Conservation (phyloP, 768 basidiomycete species). For the Bullera alba region DNA sequence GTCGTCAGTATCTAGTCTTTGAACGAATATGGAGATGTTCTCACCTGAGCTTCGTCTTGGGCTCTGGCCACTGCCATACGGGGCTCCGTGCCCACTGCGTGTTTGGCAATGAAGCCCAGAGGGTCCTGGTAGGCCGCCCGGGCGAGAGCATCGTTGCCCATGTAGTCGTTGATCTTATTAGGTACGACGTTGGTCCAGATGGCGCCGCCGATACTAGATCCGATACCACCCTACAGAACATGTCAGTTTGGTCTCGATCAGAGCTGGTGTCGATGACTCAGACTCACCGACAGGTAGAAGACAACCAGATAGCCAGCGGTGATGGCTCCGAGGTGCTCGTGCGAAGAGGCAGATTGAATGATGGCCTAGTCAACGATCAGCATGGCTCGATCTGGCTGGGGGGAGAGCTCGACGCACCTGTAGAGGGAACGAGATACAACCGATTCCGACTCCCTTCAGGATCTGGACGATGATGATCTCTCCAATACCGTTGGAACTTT, state of each 20-base stretch:
- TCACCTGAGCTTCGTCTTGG: conserved; percentile 43
- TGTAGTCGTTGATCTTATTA: conserved; percentile 22
- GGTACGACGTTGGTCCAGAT: conserved; percentile 45
- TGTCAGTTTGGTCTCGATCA: conserved; percentile 1
- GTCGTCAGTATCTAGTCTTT: background rate
- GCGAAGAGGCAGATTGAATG: conserved; percentile 23
- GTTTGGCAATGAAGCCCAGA: conserved; percentile 24
- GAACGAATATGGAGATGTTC: background rate
- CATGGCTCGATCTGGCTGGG: conserved; percentile 1
- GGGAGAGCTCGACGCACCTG: conserved; percentile 18
- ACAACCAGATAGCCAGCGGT: conserved; percentile 35
- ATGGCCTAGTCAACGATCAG: no score
- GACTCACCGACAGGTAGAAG: conserved; percentile 32
- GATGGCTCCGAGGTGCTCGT: conserved; percentile 28
- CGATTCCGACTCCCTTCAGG: conserved; percentile 26
- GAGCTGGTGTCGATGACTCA: background rate
- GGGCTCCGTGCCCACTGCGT: conserved; percentile 24
- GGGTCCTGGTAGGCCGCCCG: conserved; percentile 35
- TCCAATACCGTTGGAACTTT: conserved; percentile 16
- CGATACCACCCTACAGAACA: conserved; percentile 25
- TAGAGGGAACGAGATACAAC: conserved; percentile 38
- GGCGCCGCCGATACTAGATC: conserved; percentile 37
- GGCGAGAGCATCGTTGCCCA: conserved; percentile 31
- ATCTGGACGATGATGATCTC: conserved; percentile 41
- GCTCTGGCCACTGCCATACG: conserved; percentile 36